Evolutionary conservation across 2,329 filamentous ascomycete genomes (phyloP), one percentile per base, ranked within the genome.

Genomic region (Teratosphaeria viscida): DNA sequence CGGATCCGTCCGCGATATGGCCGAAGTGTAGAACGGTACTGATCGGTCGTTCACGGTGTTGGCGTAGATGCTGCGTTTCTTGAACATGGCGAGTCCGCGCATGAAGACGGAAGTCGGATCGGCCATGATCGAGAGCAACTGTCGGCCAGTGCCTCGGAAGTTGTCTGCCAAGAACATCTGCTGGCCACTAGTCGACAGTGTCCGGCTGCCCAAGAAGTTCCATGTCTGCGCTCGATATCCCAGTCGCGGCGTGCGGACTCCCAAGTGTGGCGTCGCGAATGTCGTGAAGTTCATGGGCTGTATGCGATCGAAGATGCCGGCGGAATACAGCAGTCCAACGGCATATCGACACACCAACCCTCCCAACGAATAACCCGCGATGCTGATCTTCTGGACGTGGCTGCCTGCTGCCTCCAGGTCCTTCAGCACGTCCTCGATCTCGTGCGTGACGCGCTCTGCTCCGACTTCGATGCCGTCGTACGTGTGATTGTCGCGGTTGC

Each of bases 241-340:
- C 52, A 70, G 62, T 16, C 75, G 68, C 2, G 77, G 78, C 0
- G 77, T 75, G 16, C 78, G 72, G 5, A 78, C 76, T 12, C 78
- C 78, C 79, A 96, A 60, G 88, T 76, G 70, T 81, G 82, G 92
- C 35, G 88, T 87, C 5, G 89, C 92, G 74, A 97, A 96, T 0
- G 92, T 96, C 2, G 88, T 90, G 74, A 97, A 96, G 78, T 95
- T 96, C 74, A 92, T 83, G 64, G 92, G 92, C 70, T 90, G 81
- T 29, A 97, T 80, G 60, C 81, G 81, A 59, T 95, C 86, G 59
- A 97, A 85, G 60, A 90, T 79, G 8, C 91, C 90, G 68, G 88
- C 89, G 58, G 89, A 86, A 67, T 92, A 84, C 3, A 97, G 79
- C 67, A 97, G 76, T 0, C 92, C 92, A 59, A 96, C 82, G 1